Evolutionary conservation across 225 moss, liverwort and hornwort genomes (phyloP), one percentile per base, ranked within the genome.

Genomic region (Sphagnum tenellum): DNA sequence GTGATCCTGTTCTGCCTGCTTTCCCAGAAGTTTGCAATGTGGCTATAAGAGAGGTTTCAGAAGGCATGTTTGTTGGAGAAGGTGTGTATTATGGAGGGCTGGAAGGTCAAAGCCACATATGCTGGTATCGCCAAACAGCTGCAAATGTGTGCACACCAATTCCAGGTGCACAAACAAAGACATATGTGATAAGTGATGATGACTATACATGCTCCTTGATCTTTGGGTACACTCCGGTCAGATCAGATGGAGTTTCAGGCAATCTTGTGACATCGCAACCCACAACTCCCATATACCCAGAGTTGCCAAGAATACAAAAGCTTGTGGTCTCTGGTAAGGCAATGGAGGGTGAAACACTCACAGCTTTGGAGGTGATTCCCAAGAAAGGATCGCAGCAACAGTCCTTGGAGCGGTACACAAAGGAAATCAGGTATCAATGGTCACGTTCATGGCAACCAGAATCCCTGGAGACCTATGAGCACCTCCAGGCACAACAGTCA

Each of bases 361-460:
- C 83, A 57, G 83, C 83, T 48, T 50, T 84, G 59, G 83, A 84
- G 68, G 83, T 84, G 7, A 84, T 84, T 4, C 83, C 83, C 6
- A 84, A 77, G 61, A 79, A 76, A n/a, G 83, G 77, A 46, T 70
- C 76, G 4, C 83, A 84, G 62, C 74, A 84, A 49, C 57, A 57
- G 12, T 79, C 79, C 8, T 84, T 79, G 83, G 79, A 79, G 11
- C 79, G 77, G 58, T 84, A 76, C 65, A 84, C 79, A 60, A 84
- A 80, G 60, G 79, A 84, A 62, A 77, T 84, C 52, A 79, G 79
- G 67, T 84, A 84, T 62, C 76, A 67, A 69, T 84, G 83, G 83
- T 84, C 69, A 61, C 66, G 8, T 55, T 52, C 52, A 52, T 52
- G 52, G 52, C 52, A 52, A 52, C 52, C 6, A 52, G 52, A 52